Base-by-base conservation (phyloP, 805 yeast genomes). In the Huiozyma naganishii region DNA sequence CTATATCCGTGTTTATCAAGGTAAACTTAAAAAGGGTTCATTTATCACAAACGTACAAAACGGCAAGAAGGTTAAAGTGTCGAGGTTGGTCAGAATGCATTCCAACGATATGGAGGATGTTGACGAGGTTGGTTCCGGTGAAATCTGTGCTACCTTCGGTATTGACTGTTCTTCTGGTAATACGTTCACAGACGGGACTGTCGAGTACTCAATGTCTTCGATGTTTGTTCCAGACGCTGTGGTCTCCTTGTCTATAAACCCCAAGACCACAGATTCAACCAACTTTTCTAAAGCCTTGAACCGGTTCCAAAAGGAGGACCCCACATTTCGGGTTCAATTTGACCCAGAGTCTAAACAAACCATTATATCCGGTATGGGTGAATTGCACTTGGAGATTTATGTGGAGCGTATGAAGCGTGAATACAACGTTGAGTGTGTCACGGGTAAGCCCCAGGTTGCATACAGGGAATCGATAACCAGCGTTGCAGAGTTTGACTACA, bases 221-320 rank as follows among this genome's bases (percentile, higher is more conserved):
- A 92, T 92, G 98, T 92, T 73, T 68, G 98, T 92, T 49, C 99
- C 99, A 6, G 99, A 92, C 65, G 95, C 99, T 1, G 99, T 92
- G 50, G 90, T 92, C 42, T 92, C 98, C 6, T 72, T 92, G 46
- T 82, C 96, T 12, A 83, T 92, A 57, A 73, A 79, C 33, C 98
- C 99, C 43, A 83, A 83, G 62, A 71, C 88, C 35, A 86, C 83
- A 58, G 97, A 92, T 62, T 74, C 80, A 13, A 77, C 84, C 44
- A 87, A 88, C 64, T 92, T 92, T 64, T 88, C 97, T 30, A 92
- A 90, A 66, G 99, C 99, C 43, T 79, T 92, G 71, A 89, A 88
- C 68, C 76, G 97, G 53, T 92, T 92, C 76, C 98, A 92, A 67
- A 90, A 90, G 65, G 99, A 92, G 66, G 99, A 92, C 68, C 99